Base-by-base conservation (phyloP, 2,329 filamentous ascomycete genomes). In the Aureobasidium subglaciale region DNA sequence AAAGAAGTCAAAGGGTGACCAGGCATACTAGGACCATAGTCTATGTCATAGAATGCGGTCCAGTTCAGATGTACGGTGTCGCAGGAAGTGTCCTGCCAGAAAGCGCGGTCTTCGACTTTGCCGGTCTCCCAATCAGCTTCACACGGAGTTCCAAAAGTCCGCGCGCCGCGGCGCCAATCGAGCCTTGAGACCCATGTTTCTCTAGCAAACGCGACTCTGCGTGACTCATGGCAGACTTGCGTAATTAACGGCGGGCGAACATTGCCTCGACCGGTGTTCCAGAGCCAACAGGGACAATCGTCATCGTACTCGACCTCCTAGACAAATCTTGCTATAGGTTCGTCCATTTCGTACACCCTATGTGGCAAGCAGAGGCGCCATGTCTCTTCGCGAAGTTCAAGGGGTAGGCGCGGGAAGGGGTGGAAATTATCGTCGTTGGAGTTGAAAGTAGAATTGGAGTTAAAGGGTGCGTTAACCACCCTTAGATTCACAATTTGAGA, bases 291-390 rank as follows among this genome's bases (percentile, higher is more conserved):
- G 42, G 55, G 45, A 20, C 20, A 4, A 6, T 29, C 13, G n/a
- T 49, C 53, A n/a, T 49, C 20, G 20, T 42, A 29, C 8, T 1
- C 10, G 9, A 15, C 25, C 3, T 34, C 37, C n/a, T 42, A 56
- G 22, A 56, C 34, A 11, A 54, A 10, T 6, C 35, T 18, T 7
- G n/a, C 18, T 13, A 40, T n/a, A 25, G 49, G 35, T 9, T 24
- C 13, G 48, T 60, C 55, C 27, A 60, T 10, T 46, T 60, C 41
- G 25, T 41, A 22, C 11, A 58, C 55, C 27, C 59, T 49, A 50
- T 59, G 29, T 18, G 59, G 59, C 10, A 60, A 49, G 35, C 58
- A 60, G 55, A 40, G 27, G 29, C 50, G 38, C 59, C 59, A 60
- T 27, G 59, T 60, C 24, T 56, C 43, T 37, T 58, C 49, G 15